Percentiles rank a stretch among this genome's conserved stretches.
phyloP scores from a whole-genome alignment of 768 basidiomycete genomes.

The Leccinum ochraceum region DNA sequence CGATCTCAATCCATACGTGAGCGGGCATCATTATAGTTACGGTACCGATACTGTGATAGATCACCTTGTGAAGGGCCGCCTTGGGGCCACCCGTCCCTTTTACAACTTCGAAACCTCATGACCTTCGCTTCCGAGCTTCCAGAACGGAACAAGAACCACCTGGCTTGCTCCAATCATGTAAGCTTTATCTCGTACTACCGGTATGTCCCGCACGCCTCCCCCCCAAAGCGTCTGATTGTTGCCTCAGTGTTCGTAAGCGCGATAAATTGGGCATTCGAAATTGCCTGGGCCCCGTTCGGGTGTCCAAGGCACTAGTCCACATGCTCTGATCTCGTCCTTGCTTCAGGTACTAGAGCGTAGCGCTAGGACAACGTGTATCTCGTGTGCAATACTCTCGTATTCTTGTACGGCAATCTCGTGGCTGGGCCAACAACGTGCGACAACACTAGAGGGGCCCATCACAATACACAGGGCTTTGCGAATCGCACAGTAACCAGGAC shows the following conservation, averaged over 20 bases:
- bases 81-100: slow-evolving; percentile 16
- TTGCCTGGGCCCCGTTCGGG: background rate
- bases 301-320: background rate
- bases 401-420: slow-evolving; percentile 9
- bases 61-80: slow-evolving; percentile 20
- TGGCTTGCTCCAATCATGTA: slow-evolving; percentile 21
- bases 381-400: slow-evolving; percentile 13
- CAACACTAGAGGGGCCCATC: slow-evolving; percentile 16
- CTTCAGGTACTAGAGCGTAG: background rate
- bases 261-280: background rate
- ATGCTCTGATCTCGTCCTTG: slow-evolving; percentile 3
- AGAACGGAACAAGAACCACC: slow-evolving; percentile 24
- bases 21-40: slow-evolving; percentile 34
- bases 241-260: slow-evolving; percentile 8
- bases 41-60: slow-evolving; percentile 31
- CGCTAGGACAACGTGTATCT: slow-evolving; percentile 19
- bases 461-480: slow-evolving; percentile 16
- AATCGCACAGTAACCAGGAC: slow-evolving; percentile 23
- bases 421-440: slow-evolving; percentile 7
- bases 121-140: slow-evolving; percentile 28
- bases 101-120: slow-evolving; percentile 16
- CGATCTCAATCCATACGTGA: slow-evolving; percentile 25
- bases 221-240: slow-evolving; percentile 3
- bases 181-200: slow-evolving; percentile 7
- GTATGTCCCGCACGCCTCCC: background rate